Percentiles rank a stretch among this genome's conserved stretches.
Conservation (phyloP, 192 early-diverging fungal genomes). For the Lobosporangium transversale region DNA sequence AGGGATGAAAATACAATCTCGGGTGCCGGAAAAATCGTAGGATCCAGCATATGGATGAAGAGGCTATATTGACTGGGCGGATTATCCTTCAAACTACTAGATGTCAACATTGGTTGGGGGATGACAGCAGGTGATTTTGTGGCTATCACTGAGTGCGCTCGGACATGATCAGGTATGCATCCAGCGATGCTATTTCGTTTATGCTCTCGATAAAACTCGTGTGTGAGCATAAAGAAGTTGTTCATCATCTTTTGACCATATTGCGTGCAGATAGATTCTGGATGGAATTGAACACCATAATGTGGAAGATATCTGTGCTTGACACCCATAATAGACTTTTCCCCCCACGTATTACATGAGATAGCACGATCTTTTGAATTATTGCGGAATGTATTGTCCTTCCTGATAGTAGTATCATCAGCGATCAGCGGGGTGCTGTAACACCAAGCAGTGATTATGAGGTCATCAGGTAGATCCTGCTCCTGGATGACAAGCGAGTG, state of each 20-base stretch:
- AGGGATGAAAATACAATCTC: constrained; percentile 53
- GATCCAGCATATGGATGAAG: constrained; percentile 31
- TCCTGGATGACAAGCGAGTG: constrained; percentile 85
- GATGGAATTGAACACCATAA: constrained; percentile 96
- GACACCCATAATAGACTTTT: constrained; percentile 81
- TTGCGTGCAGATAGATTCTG: constrained; percentile 92
- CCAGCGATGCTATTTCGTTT: neutral
- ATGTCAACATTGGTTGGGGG: neutral
- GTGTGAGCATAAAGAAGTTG: constrained; percentile 76
- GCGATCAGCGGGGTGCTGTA: constrained; percentile 45
- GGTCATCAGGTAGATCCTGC: constrained; percentile 64
- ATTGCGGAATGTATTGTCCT: neutral
- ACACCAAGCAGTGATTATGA: constrained; percentile 75
- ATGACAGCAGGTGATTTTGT: neutral
- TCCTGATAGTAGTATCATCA: constrained; percentile 25
- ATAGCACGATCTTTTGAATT: constrained; percentile 11
- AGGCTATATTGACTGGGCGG: constrained; percentile 39
- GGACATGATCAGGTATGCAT: constrained; percentile 34
- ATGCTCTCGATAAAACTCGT: constrained; percentile 46
- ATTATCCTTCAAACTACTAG: neutral
- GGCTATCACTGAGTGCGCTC: constrained; percentile 19
- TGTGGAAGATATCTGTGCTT: constrained; percentile 74
- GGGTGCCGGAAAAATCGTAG: constrained; percentile 39
- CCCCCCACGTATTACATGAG: neutral
- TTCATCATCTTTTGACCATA: constrained; percentile 72